Evolutionary conservation across 257 asterid genomes (phyloP), one percentile per base, ranked within the genome.

Genomic region (Thymus quinquecostatus): DNA sequence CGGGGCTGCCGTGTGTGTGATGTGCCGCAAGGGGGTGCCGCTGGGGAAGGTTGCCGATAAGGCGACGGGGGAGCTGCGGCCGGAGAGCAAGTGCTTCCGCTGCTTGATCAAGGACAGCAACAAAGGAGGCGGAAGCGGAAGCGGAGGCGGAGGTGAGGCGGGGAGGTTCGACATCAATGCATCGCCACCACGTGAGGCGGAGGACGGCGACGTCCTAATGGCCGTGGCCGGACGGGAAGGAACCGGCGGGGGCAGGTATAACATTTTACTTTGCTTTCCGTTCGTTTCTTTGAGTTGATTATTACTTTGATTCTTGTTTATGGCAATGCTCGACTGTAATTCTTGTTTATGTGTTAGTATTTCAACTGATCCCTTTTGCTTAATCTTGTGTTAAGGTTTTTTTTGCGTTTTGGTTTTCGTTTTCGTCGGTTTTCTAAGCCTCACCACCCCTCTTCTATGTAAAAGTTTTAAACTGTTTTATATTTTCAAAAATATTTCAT

Each of bases 91-190:
- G 57, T 92, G 98, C 69, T 90, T 90, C 68, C 81, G 79, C 65
- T 92, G 97, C 72, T 77, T 90, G 78, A 72, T 88, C 2, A 70
- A 21, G 21, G 21, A 21, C 21, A 21, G 21, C 21, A 21, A 21
- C 21, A 21, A 21, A 21, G 21, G 21, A 21, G 21, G 21, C 21
- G 21, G 76, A 71, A 61, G 47, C 56, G 76, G 67, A 48, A 69
- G 38, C 44, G 60, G 75, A n/a, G 75, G 70, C 5, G 78, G 76
- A 41, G 80, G 75, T 14, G 84, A 78, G 12, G 76, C 66, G 30
- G 92, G 86, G 41, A 71, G 88, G 11, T 72, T 90, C 68, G 96
- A 91, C 56, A 92, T 92, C 59, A 88, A 86, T 76, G 87, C 88
- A 13, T 69, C 90, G 12, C 96, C 97, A 2, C 97, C 97, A 0